Evolutionary conservation across 2,329 filamentous ascomycete species (phyloP).

Genomic region (Ophiostoma tasmaniense): DNA sequence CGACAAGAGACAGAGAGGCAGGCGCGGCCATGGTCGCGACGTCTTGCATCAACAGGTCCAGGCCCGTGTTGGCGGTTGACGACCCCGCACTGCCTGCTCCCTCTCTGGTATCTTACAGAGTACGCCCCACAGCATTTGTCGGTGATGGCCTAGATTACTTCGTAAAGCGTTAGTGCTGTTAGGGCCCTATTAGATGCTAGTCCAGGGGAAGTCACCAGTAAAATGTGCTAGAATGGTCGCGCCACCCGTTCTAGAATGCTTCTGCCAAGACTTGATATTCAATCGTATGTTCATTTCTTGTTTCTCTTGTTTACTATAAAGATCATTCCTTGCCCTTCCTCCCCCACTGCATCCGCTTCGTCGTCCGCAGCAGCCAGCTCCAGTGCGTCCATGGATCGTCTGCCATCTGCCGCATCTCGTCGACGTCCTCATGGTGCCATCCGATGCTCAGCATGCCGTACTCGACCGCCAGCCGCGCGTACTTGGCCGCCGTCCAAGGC

Average conservation of each 20-base stretch:
- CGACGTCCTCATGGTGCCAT: constrained; percentile 26
- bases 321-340: neutral
- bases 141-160: too few relatives aligned
- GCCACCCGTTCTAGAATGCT: neutral
- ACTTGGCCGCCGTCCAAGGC: constrained; percentile 32
- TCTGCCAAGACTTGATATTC: neutral
- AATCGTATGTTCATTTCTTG: too few relatives aligned
- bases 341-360: neutral
- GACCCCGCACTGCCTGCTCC: constrained; percentile 12
- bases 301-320: too few relatives aligned
- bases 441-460: constrained; percentile 28
- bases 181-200: neutral
- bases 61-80: neutral
- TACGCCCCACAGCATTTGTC: neutral
- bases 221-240: neutral
- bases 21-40: neutral
- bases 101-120: neutral
- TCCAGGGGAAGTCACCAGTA: neutral
- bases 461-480: constrained; percentile 33
- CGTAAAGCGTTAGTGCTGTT: neutral
- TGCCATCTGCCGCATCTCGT: constrained; percentile 29
- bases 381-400: constrained; percentile 32
- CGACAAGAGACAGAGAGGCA: neutral
- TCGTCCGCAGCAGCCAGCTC: constrained; percentile 33
- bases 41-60: neutral